phyloP scores from a whole-genome alignment of 768 basidiomycete species.

The Leccinum barrowsii region DNA sequence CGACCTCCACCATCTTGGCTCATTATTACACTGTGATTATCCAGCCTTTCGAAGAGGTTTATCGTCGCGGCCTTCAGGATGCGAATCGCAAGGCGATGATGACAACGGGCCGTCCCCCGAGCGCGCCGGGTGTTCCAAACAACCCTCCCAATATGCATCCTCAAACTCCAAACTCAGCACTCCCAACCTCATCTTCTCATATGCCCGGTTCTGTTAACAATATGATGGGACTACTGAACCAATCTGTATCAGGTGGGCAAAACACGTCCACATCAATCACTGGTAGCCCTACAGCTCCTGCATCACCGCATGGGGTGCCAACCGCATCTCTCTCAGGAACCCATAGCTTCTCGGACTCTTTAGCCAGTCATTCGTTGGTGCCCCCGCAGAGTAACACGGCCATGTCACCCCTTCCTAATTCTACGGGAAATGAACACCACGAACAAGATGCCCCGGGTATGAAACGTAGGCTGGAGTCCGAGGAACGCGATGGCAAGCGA shows the following conservation, averaged over 20 bases:
- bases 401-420: constrained; percentile 8
- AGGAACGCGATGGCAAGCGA: constrained; percentile 66
- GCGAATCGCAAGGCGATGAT: constrained; percentile 54
- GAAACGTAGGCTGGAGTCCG: constrained; percentile 70
- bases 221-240: constrained; percentile 26
- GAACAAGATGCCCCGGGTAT: constrained; percentile 63
- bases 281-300: constrained; percentile 22
- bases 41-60: constrained; percentile 68
- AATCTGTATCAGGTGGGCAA: constrained; percentile 22
- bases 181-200: constrained; percentile 20
- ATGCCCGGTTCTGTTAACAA: constrained; percentile 13
- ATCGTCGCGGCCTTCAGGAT: constrained; percentile 58
- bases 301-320: constrained; percentile 23
- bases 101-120: constrained; percentile 35
- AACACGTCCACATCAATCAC: constrained; percentile 17
- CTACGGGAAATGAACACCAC: constrained; percentile 28
- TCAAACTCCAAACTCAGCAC: constrained; percentile 12
- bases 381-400: constrained; percentile 12
- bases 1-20: constrained; percentile 49
- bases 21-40: constrained; percentile 63
- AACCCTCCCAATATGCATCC: constrained; percentile 18
- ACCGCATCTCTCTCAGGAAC: constrained; percentile 23
- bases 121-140: constrained; percentile 9
- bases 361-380: constrained; percentile 18
- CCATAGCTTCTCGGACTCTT: constrained; percentile 24